A percentile compares a stretch with the other conserved stretches of the same genome.
Conservation (phyloP, 2,329 filamentous ascomycete species). For the Raffaelea arxii region DNA sequence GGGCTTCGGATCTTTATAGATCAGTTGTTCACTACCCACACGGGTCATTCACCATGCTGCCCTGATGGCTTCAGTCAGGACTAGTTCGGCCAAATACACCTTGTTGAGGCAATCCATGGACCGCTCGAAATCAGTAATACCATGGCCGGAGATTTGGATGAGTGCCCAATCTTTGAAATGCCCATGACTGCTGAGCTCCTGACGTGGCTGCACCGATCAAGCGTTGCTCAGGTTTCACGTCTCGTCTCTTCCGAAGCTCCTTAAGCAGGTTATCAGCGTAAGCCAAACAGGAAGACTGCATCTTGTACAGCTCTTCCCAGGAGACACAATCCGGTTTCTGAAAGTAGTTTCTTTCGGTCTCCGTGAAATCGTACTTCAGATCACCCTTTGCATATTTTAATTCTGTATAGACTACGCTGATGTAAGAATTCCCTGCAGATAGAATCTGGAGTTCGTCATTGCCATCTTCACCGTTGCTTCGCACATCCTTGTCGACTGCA, state of each 20-base stretch:
- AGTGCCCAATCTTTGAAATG: constrained; percentile 1
- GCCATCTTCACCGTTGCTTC: too few species aligned
- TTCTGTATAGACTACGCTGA: too few species aligned
- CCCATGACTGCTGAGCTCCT: not conserved
- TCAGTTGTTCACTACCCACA: too few species aligned
- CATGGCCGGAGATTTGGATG: not conserved
- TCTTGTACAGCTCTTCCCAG: too few species aligned
- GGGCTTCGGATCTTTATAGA: too few species aligned
- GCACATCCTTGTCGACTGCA: too few species aligned
- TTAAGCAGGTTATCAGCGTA: not conserved
- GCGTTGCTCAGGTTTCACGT: not conserved
- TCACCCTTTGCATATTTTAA: too few species aligned
- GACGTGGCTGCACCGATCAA: not conserved
- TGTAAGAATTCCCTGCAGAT: too few species aligned
- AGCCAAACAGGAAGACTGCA: not conserved
- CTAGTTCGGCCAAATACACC: not conserved
- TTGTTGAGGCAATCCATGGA: not conserved
- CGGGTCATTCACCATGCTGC: not conserved
- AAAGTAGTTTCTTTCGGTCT: too few species aligned
- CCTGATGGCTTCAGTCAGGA: not conserved
- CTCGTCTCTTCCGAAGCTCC: not conserved
- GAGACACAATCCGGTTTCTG: too few species aligned
- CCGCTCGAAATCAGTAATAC: not conserved
- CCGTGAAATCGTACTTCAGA: too few species aligned
- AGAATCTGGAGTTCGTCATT: too few species aligned